A percentile compares a stretch with the other conserved stretches of the same genome.
phyloP scores from a whole-genome alignment of 768 basidiomycete genomes.

The Termitomyces heimii region DNA sequence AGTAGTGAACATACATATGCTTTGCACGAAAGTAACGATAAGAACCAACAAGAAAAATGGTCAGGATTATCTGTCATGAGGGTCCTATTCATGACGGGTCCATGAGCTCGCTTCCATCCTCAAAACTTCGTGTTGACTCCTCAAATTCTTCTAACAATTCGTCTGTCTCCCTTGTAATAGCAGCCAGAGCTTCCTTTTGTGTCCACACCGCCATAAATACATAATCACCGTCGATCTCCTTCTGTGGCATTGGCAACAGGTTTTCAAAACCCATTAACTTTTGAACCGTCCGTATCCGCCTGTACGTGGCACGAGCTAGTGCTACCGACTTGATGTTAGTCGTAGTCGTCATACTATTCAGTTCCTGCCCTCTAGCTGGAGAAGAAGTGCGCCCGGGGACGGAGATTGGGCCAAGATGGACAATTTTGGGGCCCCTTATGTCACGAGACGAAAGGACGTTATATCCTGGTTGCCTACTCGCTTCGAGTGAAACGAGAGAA shows the following conservation, averaged over 20 bases:
- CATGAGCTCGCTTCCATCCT: constrained; percentile 24
- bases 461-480: constrained; percentile 35
- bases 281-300: constrained; percentile 57
- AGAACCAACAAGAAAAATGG: background rate
- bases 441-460: constrained; percentile 30
- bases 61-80: background rate
- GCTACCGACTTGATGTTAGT: constrained; percentile 42
- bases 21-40: background rate
- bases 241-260: constrained; percentile 42
- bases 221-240: constrained; percentile 25
- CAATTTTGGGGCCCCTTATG: constrained; percentile 40
- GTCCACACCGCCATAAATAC: constrained; percentile 45
- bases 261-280: constrained; percentile 55
- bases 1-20: constrained; percentile 2
- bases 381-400: constrained; percentile 27
- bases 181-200: constrained; percentile 42
- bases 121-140: constrained; percentile 21
- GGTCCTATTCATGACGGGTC: constrained; percentile 12
- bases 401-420: constrained; percentile 55
- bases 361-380: constrained; percentile 17
- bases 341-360: constrained; percentile 25
- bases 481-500: constrained; percentile 13
- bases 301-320: constrained; percentile 54
- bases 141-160: constrained; percentile 59
- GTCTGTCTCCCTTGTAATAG: constrained; percentile 48